Base-by-base conservation (phyloP, 2,329 filamentous ascomycete species). In the Diaporthe sp. region DNA sequence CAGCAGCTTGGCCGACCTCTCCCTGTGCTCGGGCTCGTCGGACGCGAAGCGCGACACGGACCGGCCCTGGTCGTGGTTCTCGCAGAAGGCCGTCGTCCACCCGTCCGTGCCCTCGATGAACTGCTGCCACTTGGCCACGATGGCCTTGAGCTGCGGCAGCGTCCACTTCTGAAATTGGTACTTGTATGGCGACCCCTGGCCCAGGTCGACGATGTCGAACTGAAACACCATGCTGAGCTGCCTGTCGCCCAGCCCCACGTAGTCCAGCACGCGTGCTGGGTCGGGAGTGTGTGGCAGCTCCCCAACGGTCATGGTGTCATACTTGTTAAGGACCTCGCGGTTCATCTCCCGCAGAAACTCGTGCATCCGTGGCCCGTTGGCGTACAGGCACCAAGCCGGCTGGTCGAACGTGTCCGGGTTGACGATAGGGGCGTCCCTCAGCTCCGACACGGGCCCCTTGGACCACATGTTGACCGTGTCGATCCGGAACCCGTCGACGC, bases 401-500 rank as follows among this genome's bases (percentile, higher is more conserved):
- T 93, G 91, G 75, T 85, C 86, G 31, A 82, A 82, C 0, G 85
- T 83, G 7, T 83, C 84, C 6, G 85, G 82, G 70, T 91, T 86
- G 8, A 86, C 83, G 55, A 92, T 82, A 0, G 90, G 88, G 0
- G 91, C 92, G 77, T 93, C 90, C 0, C 88, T 89, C 73, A 92
- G 90, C 0, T 84, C 85, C 6, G 70, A 17, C 17, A 76, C 75
- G 5, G 87, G 87, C 0, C 88, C 88, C 80, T 94, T 94, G 79
- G 90, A 74, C 60, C 92, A 93, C 84, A 94, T 89, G 82, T 94
- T 94, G 82, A 94, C 92, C 0, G 93, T 92, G 80, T 95, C 93
- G 83, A 94, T 89, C n/a, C 93, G 89, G 85, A 94, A 95, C 4
- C 93, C 93, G 63, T 93, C 90, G 0, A 94, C 92, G 3, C 94